Conservation (phyloP, 441 rosid genomes). For the Capsella rubella region DNA sequence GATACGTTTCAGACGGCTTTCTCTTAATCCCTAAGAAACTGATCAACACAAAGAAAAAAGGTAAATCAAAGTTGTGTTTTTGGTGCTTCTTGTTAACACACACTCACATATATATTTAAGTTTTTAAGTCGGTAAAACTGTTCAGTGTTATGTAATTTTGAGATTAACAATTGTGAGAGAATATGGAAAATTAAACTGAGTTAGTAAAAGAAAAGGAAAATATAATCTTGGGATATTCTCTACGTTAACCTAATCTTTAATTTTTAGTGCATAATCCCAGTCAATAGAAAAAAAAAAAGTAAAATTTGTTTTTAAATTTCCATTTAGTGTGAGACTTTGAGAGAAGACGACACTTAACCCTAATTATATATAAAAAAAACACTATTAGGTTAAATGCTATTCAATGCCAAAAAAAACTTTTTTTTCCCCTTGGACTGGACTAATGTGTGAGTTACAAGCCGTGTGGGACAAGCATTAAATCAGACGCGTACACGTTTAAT, state of each 20-base stretch:
- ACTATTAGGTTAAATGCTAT: not conserved
- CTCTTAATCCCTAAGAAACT: not conserved
- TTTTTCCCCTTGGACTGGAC: too few relatives aligned
- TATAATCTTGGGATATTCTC: conserved; percentile 9
- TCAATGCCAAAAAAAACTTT: not conserved
- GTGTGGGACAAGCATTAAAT: conserved; percentile 41
- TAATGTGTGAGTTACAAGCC: conserved; percentile 15
- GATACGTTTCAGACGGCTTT: not conserved
- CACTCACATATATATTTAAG: too few relatives aligned
- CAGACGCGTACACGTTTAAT: conserved; percentile 45
- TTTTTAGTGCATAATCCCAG: not conserved
- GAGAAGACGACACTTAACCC: not conserved
- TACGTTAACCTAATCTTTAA: not conserved
- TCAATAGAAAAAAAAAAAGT: too few relatives aligned
- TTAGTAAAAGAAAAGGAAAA: not conserved
- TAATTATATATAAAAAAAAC: not conserved
- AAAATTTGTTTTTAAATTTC: not conserved
- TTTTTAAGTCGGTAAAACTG: not conserved
- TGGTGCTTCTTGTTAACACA: not conserved
- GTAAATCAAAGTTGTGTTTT: not conserved
- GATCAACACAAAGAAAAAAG: not conserved
- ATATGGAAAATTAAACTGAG: not conserved
- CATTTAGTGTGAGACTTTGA: not conserved
- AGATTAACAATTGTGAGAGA: not conserved
- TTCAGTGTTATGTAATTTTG: not conserved